Conservation (phyloP, 139 green algal species). For the Gonium pectorale region DNA sequence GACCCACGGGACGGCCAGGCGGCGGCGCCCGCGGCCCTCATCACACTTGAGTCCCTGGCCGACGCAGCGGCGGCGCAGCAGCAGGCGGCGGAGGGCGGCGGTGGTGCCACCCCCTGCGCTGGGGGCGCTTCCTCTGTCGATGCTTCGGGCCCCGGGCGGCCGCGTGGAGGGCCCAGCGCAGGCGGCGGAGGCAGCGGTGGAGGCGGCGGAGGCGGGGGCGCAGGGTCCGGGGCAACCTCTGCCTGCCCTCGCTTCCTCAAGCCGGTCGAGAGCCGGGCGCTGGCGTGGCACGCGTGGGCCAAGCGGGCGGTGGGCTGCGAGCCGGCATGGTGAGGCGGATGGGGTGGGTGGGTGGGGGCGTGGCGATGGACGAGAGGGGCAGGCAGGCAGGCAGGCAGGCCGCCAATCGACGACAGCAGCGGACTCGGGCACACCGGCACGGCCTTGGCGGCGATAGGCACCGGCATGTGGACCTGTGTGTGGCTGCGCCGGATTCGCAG, state of each 20-base stretch:
- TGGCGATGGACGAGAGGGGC: no score
- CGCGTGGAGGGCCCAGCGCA: neutral
- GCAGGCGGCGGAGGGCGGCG: neutral
- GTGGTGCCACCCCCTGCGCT: neutral
- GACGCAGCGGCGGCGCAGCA: slow-evolving; percentile 19
- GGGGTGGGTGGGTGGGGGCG: neutral
- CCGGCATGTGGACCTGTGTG: no score
- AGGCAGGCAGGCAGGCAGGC: no score
- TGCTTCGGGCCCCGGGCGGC: no score
- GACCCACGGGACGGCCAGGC: neutral
- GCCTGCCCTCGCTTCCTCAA: neutral
- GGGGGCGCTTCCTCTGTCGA: no score
- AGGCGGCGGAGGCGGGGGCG: slow-evolving; percentile 2
- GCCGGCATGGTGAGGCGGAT: slow-evolving; percentile 26
- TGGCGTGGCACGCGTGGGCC: slow-evolving; percentile 79
- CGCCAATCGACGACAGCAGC: no score
- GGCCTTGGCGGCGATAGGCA: no score
- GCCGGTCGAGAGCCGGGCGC: slow-evolving; percentile 66
- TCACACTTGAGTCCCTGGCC: slow-evolving; percentile 1
- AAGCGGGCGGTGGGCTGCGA: slow-evolving; percentile 50
- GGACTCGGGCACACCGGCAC: no score
- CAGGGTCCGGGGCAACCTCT: no score
- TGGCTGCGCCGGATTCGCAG: no score
- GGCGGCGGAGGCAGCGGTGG: neutral
- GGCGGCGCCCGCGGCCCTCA: neutral